Percentiles rank a stretch among this genome's conserved stretches.
Conservation (phyloP, 768 basidiomycete genomes). For the Podaxis sp. region DNA sequence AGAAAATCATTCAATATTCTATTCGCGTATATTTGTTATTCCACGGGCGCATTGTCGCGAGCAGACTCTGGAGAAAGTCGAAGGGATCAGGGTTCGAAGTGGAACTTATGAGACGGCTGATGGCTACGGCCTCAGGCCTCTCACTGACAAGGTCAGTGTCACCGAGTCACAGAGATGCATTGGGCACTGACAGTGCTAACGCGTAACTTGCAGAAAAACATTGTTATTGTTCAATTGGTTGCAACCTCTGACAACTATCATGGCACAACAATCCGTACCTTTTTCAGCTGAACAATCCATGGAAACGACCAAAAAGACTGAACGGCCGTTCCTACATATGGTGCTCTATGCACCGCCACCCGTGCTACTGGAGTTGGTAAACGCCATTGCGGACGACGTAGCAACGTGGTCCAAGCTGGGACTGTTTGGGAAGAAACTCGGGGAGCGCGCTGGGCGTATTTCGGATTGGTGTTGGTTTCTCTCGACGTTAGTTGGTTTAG, state of each 20-base stretch:
- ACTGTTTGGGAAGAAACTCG: slow-evolving; percentile 60
- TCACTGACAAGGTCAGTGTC: slow-evolving; percentile 67
- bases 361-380: slow-evolving; percentile 74
- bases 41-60: slow-evolving; percentile 53
- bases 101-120: slow-evolving; percentile 58
- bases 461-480: slow-evolving; percentile 89
- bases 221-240: slow-evolving; percentile 87
- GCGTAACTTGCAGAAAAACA: slow-evolving; percentile 55
- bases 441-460: slow-evolving; percentile 69
- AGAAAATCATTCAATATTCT: slow-evolving; percentile 90
- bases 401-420: slow-evolving; percentile 74
- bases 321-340: slow-evolving; percentile 69
- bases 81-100: slow-evolving; percentile 53
- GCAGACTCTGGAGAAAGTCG: slow-evolving; percentile 45
- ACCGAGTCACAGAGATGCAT: background rate
- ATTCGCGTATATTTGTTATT: slow-evolving; percentile 73
- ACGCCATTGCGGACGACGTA: slow-evolving; percentile 77
- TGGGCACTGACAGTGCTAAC: slow-evolving; percentile 6
- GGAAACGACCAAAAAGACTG: slow-evolving; percentile 34
- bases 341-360: slow-evolving; percentile 81
- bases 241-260: slow-evolving; percentile 67
- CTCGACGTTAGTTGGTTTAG: slow-evolving; percentile 74
- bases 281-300: slow-evolving; percentile 48
- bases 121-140: slow-evolving; percentile 62
- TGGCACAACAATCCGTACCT: slow-evolving; percentile 67